phyloP scores from a whole-genome alignment of 495 filamentous ascomycete genomes.

The Aspergillus coremiiformis region DNA sequence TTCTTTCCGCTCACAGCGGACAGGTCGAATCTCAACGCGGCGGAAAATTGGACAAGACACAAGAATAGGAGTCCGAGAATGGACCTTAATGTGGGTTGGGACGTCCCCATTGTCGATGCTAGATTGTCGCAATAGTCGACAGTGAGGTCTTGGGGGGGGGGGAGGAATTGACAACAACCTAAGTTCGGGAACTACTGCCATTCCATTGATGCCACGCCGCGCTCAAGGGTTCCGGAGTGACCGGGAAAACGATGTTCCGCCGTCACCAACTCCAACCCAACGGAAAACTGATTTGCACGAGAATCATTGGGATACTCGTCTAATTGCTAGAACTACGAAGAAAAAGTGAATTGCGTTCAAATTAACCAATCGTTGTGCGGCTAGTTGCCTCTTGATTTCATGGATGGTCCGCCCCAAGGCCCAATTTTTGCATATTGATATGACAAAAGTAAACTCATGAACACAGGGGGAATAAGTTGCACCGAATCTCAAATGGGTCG shows the following conservation, averaged over 20 bases:
- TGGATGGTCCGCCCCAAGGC: neutral
- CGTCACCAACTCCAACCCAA: no score
- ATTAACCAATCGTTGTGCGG: neutral
- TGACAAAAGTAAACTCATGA: neutral
- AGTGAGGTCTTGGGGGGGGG: conserved; percentile 23
- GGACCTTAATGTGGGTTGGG: conserved; percentile 30
- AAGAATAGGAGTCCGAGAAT: conserved; percentile 28
- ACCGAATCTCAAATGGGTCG: neutral
- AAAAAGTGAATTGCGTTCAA: neutral
- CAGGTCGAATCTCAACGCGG: conserved; percentile 91
- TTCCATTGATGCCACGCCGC: conserved; percentile 26
- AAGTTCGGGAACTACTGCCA: conserved; percentile 11
- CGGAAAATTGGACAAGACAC: conserved; percentile 50
- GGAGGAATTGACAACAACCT: conserved; percentile 12
- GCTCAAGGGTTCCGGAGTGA: conserved; percentile 5
- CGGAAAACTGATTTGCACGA: neutral
- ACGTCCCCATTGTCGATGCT: conserved; percentile 25
- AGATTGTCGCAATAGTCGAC: conserved; percentile 18
- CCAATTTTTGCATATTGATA: neutral
- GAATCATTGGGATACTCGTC: neutral
- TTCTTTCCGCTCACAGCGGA: conserved; percentile 59
- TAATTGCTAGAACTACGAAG: no score
- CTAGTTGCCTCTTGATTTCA: neutral
- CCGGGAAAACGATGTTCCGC: conserved; percentile 9
- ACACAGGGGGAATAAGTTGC: neutral